Percentiles rank a stretch among this genome's conserved stretches.
These are phyloP conservation scores for Xanthoconium stramineum DNA, from an alignment of 768 basidiomycete species.

Conservation along the genomic window DNA sequence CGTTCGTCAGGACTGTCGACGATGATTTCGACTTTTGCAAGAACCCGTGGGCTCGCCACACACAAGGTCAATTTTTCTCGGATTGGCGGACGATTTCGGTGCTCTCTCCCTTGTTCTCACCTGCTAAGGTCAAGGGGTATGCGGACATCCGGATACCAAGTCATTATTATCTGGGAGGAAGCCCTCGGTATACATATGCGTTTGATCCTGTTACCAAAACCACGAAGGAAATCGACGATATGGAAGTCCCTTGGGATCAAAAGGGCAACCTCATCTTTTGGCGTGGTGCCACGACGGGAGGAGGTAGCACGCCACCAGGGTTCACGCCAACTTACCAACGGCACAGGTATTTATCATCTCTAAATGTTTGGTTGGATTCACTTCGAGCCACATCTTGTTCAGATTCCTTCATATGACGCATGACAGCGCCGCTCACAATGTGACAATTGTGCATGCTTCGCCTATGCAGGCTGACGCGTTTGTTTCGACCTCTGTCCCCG, in stretches of 20 bases:
- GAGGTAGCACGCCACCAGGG: constrained; percentile 82
- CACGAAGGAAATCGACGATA: constrained; percentile 72
- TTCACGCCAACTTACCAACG: constrained; percentile 83
- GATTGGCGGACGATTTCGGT: constrained; percentile 89
- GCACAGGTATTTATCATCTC: constrained; percentile 54
- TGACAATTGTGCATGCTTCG: constrained; percentile 67
- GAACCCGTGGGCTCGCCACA: constrained; percentile 77
- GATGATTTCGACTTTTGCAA: constrained; percentile 73
- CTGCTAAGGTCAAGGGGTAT: constrained; percentile 82
- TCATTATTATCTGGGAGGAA: constrained; percentile 92
- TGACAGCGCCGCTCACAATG: constrained; percentile 41
- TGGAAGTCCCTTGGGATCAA: constrained; percentile 86
- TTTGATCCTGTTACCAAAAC: constrained; percentile 76
- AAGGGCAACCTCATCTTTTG: constrained; percentile 88
- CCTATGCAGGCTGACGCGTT: constrained; percentile 57
- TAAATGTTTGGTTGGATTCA: not conserved
- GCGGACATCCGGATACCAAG: constrained; percentile 91
- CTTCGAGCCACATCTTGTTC: not conserved
- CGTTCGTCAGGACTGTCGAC: constrained; percentile 61
- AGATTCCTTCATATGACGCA: constrained; percentile 80
- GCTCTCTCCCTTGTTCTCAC: constrained; percentile 93
- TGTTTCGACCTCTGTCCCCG: constrained; percentile 58
- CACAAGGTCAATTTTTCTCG: constrained; percentile 95
- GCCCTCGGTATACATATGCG: constrained; percentile 80
- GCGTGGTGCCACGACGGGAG: constrained; percentile 95